These are phyloP conservation scores for Diutina siamensis DNA, from an alignment of 1,139 yeast species.

Conservation along the genomic window DNA sequence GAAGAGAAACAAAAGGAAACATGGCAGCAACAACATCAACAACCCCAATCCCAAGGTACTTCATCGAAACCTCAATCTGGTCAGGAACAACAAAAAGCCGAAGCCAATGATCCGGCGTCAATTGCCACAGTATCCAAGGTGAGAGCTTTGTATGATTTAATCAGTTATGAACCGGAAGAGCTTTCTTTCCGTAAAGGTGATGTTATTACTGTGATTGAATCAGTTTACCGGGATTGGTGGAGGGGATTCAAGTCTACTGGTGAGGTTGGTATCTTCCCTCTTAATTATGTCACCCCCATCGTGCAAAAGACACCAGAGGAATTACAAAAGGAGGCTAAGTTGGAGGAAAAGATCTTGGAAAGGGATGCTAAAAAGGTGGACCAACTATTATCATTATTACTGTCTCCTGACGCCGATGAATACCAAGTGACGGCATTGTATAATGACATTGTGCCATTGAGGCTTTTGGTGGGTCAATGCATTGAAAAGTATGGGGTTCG, in stretches of 20 bases:
- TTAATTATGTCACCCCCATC: conserved; percentile 79
- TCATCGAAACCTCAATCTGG: neutral
- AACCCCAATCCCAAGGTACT: too few relatives aligned
- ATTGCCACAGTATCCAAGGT: conserved; percentile 40
- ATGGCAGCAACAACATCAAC: neutral
- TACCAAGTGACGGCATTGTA: conserved; percentile 45
- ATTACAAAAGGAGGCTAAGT: conserved; percentile 18
- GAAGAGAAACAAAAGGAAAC: neutral
- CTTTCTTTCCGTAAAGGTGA: conserved; percentile 66
- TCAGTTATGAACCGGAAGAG: conserved; percentile 61
- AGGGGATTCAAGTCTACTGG: conserved; percentile 73
- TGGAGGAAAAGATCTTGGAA: conserved; percentile 20
- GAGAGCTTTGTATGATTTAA: conserved; percentile 73
- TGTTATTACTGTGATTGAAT: conserved; percentile 72
- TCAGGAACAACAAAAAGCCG: neutral
- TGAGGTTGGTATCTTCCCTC: conserved; percentile 80
- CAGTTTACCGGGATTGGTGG: conserved; percentile 94
- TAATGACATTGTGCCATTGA: conserved; percentile 56
- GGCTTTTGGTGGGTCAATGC: conserved; percentile 60
- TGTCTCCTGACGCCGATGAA: conserved; percentile 21
- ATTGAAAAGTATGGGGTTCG: conserved; percentile 68
- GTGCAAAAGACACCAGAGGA: conserved; percentile 51
- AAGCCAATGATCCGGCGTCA: neutral
- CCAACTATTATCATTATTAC: conserved; percentile 46
- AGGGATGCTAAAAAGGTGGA: conserved; percentile 20